A percentile compares a stretch with the other conserved stretches of the same genome.
Evolutionary conservation across 495 filamentous ascomycete species (phyloP).

Genomic region (Aspergillus carlsbadensis): DNA sequence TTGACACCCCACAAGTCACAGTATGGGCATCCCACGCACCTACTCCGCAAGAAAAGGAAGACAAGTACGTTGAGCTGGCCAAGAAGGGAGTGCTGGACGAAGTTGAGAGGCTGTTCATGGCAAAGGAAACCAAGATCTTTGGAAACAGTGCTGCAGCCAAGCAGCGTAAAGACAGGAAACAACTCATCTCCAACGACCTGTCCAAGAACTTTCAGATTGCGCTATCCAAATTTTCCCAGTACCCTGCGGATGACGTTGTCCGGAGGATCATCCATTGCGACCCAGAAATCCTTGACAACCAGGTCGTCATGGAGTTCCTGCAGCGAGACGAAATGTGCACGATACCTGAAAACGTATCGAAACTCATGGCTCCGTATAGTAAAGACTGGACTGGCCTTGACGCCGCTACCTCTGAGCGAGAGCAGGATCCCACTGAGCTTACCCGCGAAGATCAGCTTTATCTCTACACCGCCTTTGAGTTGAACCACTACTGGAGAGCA

Average conservation of each 20-base stretch:
- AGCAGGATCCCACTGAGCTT: conserved; percentile 84
- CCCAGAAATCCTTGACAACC: conserved; percentile 83
- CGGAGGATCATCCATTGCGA: conserved; percentile 97
- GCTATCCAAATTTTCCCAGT: conserved; percentile 81
- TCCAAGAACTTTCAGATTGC: conserved; percentile 92
- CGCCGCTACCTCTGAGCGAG: conserved; percentile 72
- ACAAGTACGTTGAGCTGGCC: conserved; percentile 90
- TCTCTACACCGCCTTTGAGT: conserved; percentile 86
- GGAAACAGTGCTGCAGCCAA: conserved; percentile 56
- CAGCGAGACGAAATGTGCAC: conserved; percentile 88
- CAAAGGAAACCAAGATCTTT: conserved; percentile 92
- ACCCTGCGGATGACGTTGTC: conserved; percentile 76
- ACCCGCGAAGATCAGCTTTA: conserved; percentile 95
- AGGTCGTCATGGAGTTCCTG: conserved; percentile 96
- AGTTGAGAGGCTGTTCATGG: conserved; percentile 95
- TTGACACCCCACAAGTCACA: conserved; percentile 89
- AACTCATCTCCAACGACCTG: conserved; percentile 89
- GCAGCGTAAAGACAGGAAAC: conserved; percentile 92
- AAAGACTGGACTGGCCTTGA: conserved; percentile 95
- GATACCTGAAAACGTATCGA: conserved; percentile 85
- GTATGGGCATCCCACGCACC: conserved; percentile 90
- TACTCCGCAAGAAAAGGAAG: conserved; percentile 80
- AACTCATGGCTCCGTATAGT: conserved; percentile 90
- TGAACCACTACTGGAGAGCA: conserved; percentile 98
- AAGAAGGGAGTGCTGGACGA: conserved; percentile 94